Base-by-base conservation (phyloP, 1,284 basidiomycete species). In the Irpex sp. region DNA sequence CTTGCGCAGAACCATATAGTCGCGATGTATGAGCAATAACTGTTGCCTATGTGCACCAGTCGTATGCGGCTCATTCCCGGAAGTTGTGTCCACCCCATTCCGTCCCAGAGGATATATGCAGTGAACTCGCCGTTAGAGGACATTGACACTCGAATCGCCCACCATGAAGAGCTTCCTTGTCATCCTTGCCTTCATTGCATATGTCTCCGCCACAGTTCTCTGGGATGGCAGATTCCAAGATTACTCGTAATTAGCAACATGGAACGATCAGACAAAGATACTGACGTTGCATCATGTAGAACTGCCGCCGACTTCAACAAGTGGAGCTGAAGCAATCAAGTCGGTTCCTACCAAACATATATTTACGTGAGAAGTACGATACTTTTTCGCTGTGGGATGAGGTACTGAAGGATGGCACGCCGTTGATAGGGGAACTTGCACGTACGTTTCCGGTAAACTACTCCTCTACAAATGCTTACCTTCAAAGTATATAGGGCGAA, bases 301-400 rank as follows among this genome's bases (percentile, higher is more conserved):
- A 68, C 68, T 13, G 65, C 68, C 13, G 61, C 69, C 7, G 69
- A 71, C 62, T 70, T 71, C 33, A 64, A 71, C 58, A 57, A 66
- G 60, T 70, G 70, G 69, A 69, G 68, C 64, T 71, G 70, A 69
- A 71, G 66, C 65, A 70, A 67, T 57, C 68, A 70, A 37, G 68
- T 69, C 33, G 70, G 70, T 6, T 39, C 63, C n/a, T 71, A 69
- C 58, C 70, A 70, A 64, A 71, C 70, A 51, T 71, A 70, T 58
- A 71, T 71, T 59, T 70, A 70, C 62, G 70, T 69, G 51, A 65
- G 49, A 51, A 58, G 31, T 2, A 47, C n/a, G 36, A 37, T 46
- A 58, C 3, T 4, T 54, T 54, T 15, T 26, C 26, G 26, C 3
- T 26, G 26, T 26, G 26, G 26, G 3, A 26, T 26, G 26, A 26